Evolutionary conservation across 2,329 filamentous ascomycete species (phyloP).

Genomic region (Hypoxylon sp.): DNA sequence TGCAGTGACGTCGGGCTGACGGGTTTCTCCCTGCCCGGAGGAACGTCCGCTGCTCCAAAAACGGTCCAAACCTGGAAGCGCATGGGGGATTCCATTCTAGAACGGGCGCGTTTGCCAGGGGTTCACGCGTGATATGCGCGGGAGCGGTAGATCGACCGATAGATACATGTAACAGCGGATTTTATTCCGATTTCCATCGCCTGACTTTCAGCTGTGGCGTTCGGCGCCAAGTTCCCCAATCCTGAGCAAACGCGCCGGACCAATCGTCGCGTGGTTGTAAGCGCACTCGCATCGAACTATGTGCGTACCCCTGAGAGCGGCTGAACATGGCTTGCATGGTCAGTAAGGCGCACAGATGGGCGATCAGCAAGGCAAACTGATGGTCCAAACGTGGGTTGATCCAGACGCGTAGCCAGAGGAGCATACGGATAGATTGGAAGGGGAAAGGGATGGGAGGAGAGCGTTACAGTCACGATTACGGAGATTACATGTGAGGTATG

Average conservation of each 20-base stretch:
- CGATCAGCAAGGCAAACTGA: not conserved
- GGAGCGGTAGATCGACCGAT: conserved; percentile 15
- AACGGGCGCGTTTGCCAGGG: not conserved
- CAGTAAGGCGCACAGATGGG: conserved; percentile 19
- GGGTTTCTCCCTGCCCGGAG: not conserved
- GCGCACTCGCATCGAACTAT: conserved; percentile 31
- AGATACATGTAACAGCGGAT: conserved; percentile 6
- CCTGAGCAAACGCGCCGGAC: not conserved
- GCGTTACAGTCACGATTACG: not conserved
- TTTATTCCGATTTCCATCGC: not conserved
- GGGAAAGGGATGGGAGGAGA: not conserved
- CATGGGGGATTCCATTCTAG: not conserved
- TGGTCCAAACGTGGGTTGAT: not conserved
- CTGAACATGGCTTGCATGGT: conserved; percentile 18
- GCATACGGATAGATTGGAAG: not conserved
- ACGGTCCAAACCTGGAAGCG: not conserved
- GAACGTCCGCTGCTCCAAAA: conserved; percentile 1
- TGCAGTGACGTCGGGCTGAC: conserved; percentile 5
- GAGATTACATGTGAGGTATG: conserved; percentile 7
- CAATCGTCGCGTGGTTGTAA: conserved; percentile 23
- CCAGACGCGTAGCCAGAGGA: not conserved
- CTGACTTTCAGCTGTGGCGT: conserved; percentile 36
- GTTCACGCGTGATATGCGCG: conserved; percentile 9
- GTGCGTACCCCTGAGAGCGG: conserved; percentile 20
- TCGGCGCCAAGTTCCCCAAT: conserved; percentile 4